phyloP scores from a whole-genome alignment of 805 yeast species.

The baker's yeast (Saccharomyces cerevisiae) region DNA sequence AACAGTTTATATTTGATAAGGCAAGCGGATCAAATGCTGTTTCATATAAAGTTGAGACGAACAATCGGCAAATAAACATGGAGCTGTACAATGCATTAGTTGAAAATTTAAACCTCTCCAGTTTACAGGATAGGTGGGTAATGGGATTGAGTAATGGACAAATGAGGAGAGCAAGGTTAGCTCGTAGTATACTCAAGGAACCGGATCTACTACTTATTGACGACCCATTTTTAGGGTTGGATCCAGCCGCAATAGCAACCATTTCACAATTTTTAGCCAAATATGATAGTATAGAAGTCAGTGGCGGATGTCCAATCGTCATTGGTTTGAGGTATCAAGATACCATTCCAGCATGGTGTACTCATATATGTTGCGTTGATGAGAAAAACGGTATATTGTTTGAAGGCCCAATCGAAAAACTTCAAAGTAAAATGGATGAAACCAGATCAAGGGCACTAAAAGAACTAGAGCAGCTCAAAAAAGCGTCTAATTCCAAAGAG shows the following conservation, averaged over 20 bases:
- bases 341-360: constrained; percentile 68
- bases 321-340: constrained; percentile 79
- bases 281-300: constrained; percentile 10
- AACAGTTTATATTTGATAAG: constrained; percentile 49
- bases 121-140: constrained; percentile 63
- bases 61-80: constrained; percentile 26
- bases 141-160: constrained; percentile 92
- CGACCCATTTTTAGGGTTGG: constrained; percentile 89
- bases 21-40: constrained; percentile 36
- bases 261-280: constrained; percentile 39
- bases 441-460: constrained; percentile 12
- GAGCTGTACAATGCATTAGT: constrained; percentile 38
- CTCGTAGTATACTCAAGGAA: constrained; percentile 54
- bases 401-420: constrained; percentile 37
- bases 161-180: constrained; percentile 81
- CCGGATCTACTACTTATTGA: constrained; percentile 70
- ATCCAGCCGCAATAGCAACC: constrained; percentile 56
- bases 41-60: constrained; percentile 29
- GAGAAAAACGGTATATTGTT: constrained; percentile 40
- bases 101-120: constrained; percentile 44
- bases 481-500: neutral
- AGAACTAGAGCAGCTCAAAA: neutral
- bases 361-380: constrained; percentile 59
- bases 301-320: constrained; percentile 37
- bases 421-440: constrained; percentile 17